Conservation (phyloP, 805 yeast species). For the Pichia sporocuriosa region DNA sequence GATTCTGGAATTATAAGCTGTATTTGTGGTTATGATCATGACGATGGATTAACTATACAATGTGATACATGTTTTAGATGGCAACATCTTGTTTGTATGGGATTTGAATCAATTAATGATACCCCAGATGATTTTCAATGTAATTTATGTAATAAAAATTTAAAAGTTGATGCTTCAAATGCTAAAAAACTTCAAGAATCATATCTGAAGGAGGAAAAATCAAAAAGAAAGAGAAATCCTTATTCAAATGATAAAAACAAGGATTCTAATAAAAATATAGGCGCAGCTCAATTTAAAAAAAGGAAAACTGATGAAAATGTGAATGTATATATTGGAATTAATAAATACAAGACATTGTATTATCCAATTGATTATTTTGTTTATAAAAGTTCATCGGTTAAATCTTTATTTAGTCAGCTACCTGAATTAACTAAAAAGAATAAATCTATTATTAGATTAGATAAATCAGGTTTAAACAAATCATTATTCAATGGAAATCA, state of each 20-base stretch:
- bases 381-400: slow-evolving; percentile 34
- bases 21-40: slow-evolving; percentile 79
- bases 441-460: slow-evolving; percentile 20
- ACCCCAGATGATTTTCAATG: slow-evolving; percentile 83
- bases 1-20: slow-evolving; percentile 87
- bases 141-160: slow-evolving; percentile 55
- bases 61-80: slow-evolving; percentile 89
- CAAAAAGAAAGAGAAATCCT: slow-evolving; percentile 25
- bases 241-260: slow-evolving; percentile 10
- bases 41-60: slow-evolving; percentile 91
- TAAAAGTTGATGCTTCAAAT: slow-evolving; percentile 35
- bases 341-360: slow-evolving; percentile 48
- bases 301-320: slow-evolving; percentile 29
- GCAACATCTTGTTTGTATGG: slow-evolving; percentile 94
- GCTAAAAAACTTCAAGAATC: slow-evolving; percentile 32
- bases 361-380: slow-evolving; percentile 40
- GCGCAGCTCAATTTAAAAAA: slow-evolving; percentile 20
- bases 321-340: slow-evolving; percentile 38
- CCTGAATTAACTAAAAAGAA: slow-evolving; percentile 21
- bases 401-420: slow-evolving; percentile 22
- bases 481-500: slow-evolving; percentile 7
- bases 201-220: slow-evolving; percentile 22
- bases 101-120: slow-evolving; percentile 58
- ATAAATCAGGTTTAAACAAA: slow-evolving; percentile 23
- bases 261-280: slow-evolving; percentile 4